Evolutionary conservation across 2,329 filamentous ascomycete genomes (phyloP), one percentile per base, ranked within the genome.

Genomic region (Trichoderma afroharzianum): DNA sequence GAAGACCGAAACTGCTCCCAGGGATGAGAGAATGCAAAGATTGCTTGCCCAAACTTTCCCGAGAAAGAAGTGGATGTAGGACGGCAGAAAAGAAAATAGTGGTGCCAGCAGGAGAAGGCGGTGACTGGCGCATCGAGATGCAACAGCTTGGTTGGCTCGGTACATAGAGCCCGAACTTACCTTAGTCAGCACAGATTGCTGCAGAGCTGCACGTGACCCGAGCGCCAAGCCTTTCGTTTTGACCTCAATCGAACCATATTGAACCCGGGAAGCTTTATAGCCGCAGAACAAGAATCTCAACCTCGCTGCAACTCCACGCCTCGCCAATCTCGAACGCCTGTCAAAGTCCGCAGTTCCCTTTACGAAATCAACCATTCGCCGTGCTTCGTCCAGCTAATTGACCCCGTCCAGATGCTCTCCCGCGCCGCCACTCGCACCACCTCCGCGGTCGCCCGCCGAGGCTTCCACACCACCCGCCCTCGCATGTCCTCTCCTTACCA

Each of bases 401-500:
- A 83, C 76, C 39, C 15, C 57, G 63, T 68, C 68, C 80, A 97
- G 93, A 97, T 97, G 94, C 87, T 96, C 83, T 88, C 93, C 85
- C 91, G 92, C 82, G 88, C 90, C 84, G 87, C 85, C 79, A 79
- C 84, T 79, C 88, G 88, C 81, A 88, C 87, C 82, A 90, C 90
- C 81, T 85, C 88, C 76, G 83, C 91, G 81, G 87, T 94, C 85
- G 88, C 91, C 88, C 94, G 94, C 87, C 95, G 96, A 84, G 94
- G 92, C 86, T 98, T 99, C 92, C 92, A 94, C 84, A 90, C 93
- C 80, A 97, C 95, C 82, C 93, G 93, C 80, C 85, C 92, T 82
- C 94, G 93, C 83, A 86, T 97, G 82, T 89, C 88, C 79, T 97
- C 93, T 82, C 95, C 95, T 75, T 98, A 97, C 91, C 96, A 99